Conservation (phyloP, 345 rosid genomes). For the Brassica incana region DNA sequence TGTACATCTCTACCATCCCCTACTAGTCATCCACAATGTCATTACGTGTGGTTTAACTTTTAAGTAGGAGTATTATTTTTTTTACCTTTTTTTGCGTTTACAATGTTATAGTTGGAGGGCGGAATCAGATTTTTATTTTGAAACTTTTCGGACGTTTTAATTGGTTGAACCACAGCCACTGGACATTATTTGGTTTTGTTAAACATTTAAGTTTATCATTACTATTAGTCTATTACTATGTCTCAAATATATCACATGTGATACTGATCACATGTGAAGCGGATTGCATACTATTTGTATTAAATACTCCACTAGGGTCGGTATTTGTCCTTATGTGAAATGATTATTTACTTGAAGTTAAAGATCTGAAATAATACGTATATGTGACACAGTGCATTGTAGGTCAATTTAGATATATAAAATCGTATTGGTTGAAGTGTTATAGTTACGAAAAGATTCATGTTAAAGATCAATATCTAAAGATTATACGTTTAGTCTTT, state of each 20-base stretch:
- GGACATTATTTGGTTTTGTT: not conserved
- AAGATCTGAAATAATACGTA: too few species aligned
- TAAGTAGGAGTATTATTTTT: not conserved
- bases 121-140: not conserved
- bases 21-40: conserved; percentile 17
- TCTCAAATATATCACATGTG: not conserved
- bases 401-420: too few species aligned
- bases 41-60: not conserved
- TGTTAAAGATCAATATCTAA: too few species aligned
- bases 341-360: too few species aligned
- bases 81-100: not conserved
- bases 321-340: too few species aligned
- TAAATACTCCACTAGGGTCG: too few species aligned
- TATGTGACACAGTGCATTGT: too few species aligned
- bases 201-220: not conserved
- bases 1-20: conserved; percentile 25
- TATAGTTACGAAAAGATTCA: too few species aligned
- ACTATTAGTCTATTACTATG: not conserved
- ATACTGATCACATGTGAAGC: not conserved
- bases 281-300: too few species aligned
- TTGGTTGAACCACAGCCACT: conserved; percentile 13
- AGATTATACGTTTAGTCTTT: too few species aligned
- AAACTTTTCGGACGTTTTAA: not conserved
- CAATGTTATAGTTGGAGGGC: conserved; percentile 3
- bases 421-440: too few species aligned